Evolutionary conservation across 2,329 filamentous ascomycete genomes (phyloP).

Genomic region (Onygenales sp.): DNA sequence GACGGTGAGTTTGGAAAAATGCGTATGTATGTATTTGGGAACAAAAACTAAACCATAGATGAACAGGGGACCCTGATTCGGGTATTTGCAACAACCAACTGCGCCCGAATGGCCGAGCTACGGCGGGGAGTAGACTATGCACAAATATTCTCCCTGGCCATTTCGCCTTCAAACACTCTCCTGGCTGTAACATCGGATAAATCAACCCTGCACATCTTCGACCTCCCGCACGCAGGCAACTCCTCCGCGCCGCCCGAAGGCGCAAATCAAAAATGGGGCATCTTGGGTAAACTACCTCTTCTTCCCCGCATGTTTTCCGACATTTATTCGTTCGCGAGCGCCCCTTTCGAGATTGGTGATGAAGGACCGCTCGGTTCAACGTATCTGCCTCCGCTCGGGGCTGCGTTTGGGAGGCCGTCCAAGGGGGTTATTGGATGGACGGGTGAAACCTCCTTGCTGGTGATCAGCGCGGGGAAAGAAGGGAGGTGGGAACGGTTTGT

Average conservation of each 20-base stretch:
- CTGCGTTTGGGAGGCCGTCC: slow-evolving; percentile 50
- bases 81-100: slow-evolving; percentile 71
- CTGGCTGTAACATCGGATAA: slow-evolving; percentile 95
- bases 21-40: background rate
- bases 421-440: slow-evolving; percentile 86
- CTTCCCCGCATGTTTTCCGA: slow-evolving; percentile 85
- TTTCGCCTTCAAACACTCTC: slow-evolving; percentile 70
- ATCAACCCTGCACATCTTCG: slow-evolving; percentile 88
- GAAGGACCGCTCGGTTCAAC: slow-evolving; percentile 44
- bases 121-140: slow-evolving; percentile 83
- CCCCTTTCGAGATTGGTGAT: slow-evolving; percentile 74
- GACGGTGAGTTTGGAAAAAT: slow-evolving; percentile 39
- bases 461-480: slow-evolving; percentile 70
- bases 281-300: slow-evolving; percentile 72
- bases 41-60: background rate
- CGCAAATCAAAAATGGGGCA: slow-evolving; percentile 68
- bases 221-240: slow-evolving; percentile 50
- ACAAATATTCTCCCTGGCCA: slow-evolving; percentile 75
- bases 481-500: slow-evolving; percentile 83
- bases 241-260: slow-evolving; percentile 32
- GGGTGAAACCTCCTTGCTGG: slow-evolving; percentile 61
- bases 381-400: slow-evolving; percentile 41
- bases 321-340: slow-evolving; percentile 72
- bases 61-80: slow-evolving; percentile 72
- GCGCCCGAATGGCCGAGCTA: slow-evolving; percentile 72